These are phyloP conservation scores for Aspergillus funiculosus DNA, from an alignment of 495 filamentous ascomycete species.

Conservation along the genomic window DNA sequence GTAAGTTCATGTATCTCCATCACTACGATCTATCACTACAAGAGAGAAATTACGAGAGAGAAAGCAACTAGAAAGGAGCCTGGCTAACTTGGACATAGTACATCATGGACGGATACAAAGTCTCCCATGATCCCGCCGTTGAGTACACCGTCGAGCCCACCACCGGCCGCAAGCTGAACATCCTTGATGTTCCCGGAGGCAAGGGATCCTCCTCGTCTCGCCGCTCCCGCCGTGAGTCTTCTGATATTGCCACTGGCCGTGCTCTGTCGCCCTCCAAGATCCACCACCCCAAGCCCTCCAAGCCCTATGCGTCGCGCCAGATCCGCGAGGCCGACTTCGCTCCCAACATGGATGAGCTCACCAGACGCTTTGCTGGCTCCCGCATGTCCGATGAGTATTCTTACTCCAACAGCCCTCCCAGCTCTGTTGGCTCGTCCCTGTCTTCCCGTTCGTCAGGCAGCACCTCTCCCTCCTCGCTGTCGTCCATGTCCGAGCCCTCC, in stretches of 20 bases:
- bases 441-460: conserved; percentile 71
- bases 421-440: conserved; percentile 66
- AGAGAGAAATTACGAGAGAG: neutral
- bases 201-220: conserved; percentile 28
- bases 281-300: conserved; percentile 79
- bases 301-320: conserved; percentile 76
- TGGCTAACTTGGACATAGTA: conserved; percentile 45
- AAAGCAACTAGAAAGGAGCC: neutral
- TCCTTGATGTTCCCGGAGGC: conserved; percentile 59
- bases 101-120: conserved; percentile 99
- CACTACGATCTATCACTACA: neutral
- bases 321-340: conserved; percentile 75
- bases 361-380: conserved; percentile 63
- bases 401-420: conserved; percentile 58
- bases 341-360: conserved; percentile 65
- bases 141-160: conserved; percentile 90
- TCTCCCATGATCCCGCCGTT: conserved; percentile 92
- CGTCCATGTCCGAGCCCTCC: conserved; percentile 66
- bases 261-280: conserved; percentile 84
- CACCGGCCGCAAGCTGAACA: conserved; percentile 88
- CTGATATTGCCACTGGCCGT: conserved; percentile 77
- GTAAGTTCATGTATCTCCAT: conserved; percentile 31
- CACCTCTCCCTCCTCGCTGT: conserved; percentile 64
- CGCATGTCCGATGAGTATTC: conserved; percentile 66
- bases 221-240: conserved; percentile 32